A percentile compares a stretch with the other conserved stretches of the same genome.
Evolutionary conservation across 805 yeast species (phyloP).

Genomic region (fission yeast (Schizosaccharomyces pombe)): DNA sequence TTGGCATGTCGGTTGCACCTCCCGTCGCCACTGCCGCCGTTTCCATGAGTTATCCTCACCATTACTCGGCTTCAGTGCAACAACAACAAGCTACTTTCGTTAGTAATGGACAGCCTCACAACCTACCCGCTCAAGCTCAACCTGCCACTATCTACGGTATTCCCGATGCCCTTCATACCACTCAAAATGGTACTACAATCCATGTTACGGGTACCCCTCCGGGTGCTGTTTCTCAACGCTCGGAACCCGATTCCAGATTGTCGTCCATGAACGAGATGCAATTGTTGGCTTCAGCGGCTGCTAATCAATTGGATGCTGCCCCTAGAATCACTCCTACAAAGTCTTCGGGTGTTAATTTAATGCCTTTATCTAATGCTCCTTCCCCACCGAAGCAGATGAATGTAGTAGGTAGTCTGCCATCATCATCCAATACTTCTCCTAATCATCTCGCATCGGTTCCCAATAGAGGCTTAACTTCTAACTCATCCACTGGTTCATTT

Average conservation of each 20-base stretch:
- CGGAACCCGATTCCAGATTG: not conserved
- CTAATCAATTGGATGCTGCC: conserved; percentile 21
- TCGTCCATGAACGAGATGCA: conserved; percentile 13
- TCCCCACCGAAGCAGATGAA: not conserved
- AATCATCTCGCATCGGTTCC: conserved; percentile 1
- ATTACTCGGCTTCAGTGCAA: not conserved
- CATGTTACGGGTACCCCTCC: not conserved
- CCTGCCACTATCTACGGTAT: not conserved
- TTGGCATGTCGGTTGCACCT: not conserved
- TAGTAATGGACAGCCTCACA: not conserved
- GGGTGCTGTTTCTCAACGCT: not conserved
- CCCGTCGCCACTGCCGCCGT: not conserved
- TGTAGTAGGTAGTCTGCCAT: not conserved
- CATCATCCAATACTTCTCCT: not conserved
- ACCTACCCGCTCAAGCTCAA: not conserved
- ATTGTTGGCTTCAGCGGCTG: conserved; percentile 22
- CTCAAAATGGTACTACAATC: not conserved
- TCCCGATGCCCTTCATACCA: not conserved
- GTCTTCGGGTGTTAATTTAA: not conserved
- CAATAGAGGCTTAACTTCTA: too few species aligned
- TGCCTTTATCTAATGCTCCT: not conserved
- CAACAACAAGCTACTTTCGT: not conserved
- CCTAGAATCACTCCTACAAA: conserved; percentile 2
- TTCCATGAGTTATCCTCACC: not conserved
- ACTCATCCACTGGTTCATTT: conserved; percentile 3